phyloP scores from a whole-genome alignment of 805 yeast genomes.

The Saccharomyces cerevisiae region DNA sequence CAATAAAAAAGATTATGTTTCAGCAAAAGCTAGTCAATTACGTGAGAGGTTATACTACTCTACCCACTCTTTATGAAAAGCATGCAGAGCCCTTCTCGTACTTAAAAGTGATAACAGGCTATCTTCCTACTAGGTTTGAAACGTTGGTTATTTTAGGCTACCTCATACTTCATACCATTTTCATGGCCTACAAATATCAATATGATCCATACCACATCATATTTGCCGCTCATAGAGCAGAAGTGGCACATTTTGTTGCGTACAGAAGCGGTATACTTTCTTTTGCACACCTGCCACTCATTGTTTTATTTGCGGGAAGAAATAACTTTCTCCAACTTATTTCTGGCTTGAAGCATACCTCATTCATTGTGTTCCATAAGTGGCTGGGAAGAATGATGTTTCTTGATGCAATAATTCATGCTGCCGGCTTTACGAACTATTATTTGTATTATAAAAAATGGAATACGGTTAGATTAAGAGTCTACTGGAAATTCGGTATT shows the following conservation, averaged over 20 bases:
- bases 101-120: conserved; percentile 7
- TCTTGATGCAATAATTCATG: conserved; percentile 34
- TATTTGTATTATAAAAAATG: conserved; percentile 19
- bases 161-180: conserved; percentile 10
- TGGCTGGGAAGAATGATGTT: conserved; percentile 40
- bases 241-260: conserved; percentile 29
- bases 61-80: conserved; percentile 12
- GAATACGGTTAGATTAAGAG: conserved; percentile 4
- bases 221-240: conserved; percentile 8
- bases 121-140: conserved; percentile 21
- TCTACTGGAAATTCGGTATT: conserved; percentile 38
- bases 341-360: conserved; percentile 56
- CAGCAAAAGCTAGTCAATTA: conserved; percentile 7
- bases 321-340: conserved; percentile 55
- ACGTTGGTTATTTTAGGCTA: conserved; percentile 12
- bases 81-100: conserved; percentile 16
- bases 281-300: conserved; percentile 42
- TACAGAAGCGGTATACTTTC: conserved; percentile 43
- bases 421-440: conserved; percentile 32
- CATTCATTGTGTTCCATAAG: conserved; percentile 61
- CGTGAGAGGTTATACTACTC: conserved; percentile 11
- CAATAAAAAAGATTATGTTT: conserved; percentile 7
- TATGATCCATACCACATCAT: conserved; percentile 13
- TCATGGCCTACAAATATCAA: conserved; percentile 9
- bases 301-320: conserved; percentile 61